Base-by-base conservation (phyloP, 2,329 filamentous ascomycete species). In the Aureobasidium subglaciale region DNA sequence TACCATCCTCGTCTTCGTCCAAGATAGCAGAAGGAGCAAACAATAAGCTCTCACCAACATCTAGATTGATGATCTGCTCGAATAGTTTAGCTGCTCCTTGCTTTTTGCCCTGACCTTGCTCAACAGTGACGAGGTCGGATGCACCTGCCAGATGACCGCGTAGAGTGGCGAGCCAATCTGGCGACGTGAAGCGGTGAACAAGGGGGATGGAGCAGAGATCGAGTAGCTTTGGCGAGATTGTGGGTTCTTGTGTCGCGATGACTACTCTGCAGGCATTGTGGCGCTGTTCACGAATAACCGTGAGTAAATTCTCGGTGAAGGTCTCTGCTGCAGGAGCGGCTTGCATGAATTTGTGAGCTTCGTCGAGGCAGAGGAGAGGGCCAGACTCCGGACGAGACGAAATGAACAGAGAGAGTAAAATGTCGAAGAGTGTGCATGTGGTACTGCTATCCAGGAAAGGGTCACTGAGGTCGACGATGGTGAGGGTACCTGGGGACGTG, bases 221-320 rank as follows among this genome's bases (percentile, higher is more conserved):
- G 0, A 92, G 75, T 0, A 93, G 75, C 15, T 78, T 76, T 0
- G 83, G 81, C 0, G 84, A 85, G 4, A 91, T 76, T 0, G 85
- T 88, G 0, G 87, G 88, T 63, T 92, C 88, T 64, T 93, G 87
- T 0, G 87, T 92, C 0, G 86, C 84, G 29, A 92, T 84, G 38
- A 92, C 65, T 4, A 90, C 75, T 0, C 87, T 78, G 0, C 79
- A 76, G 0, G 78, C 87, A 1, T 83, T 69, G 64, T 92, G 88
- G 0, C 87, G 82, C 67, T 92, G 87, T 16, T 85, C 74, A 0
- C 87, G 79, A 60, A 92, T 85, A 0, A 80, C 78, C 0, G 75
- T 73, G 0, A 88, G 72, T 0, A 91, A 72, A 0, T 75, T 75
- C 5, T 85, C 75, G 0, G 85, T 90, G 25, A 91, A 75, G 0